Percentiles rank a stretch among this genome's conserved stretches.
Evolutionary conservation across 192 early-diverging fungal species (phyloP).

Genomic region (Endogone sp.): DNA sequence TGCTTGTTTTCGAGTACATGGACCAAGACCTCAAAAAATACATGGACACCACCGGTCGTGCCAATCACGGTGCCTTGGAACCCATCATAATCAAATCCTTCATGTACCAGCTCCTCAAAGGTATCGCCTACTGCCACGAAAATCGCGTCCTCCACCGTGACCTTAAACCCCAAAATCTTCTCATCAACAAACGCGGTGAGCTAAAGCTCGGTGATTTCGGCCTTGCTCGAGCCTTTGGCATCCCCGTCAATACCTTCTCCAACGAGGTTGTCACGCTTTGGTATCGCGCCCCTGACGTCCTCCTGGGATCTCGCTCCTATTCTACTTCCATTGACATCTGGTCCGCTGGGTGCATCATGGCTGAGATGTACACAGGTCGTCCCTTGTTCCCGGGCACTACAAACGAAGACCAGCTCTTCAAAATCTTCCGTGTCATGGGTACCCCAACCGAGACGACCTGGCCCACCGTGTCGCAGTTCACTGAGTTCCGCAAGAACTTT

Average conservation of each 20-base stretch:
- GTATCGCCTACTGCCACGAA: conserved; percentile 83
- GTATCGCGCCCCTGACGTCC: conserved; percentile 97
- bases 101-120: conserved; percentile 78
- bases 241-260: conserved; percentile 90
- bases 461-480: conserved; percentile 64
- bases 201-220: conserved; percentile 85
- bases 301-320: conserved; percentile 93
- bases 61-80: conserved; percentile 59
- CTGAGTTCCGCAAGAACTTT: conserved; percentile 71
- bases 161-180: conserved; percentile 82
- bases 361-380: conserved; percentile 80
- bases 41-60: conserved; percentile 71
- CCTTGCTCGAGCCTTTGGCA: conserved; percentile 78
- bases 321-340: conserved; percentile 96
- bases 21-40: conserved; percentile 85
- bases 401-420: conserved; percentile 76
- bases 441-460: conserved; percentile 75
- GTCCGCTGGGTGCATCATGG: conserved; percentile 98
- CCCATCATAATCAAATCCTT: conserved; percentile 68
- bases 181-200: conserved; percentile 76
- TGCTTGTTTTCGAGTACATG: conserved; percentile 87
- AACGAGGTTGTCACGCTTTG: conserved; percentile 99
- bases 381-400: conserved; percentile 80
- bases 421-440: conserved; percentile 78
- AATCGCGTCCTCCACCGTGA: conserved; percentile 82